Base-by-base conservation (phyloP, 179 eudicot genomes). In the Patellifolia procumbens region DNA sequence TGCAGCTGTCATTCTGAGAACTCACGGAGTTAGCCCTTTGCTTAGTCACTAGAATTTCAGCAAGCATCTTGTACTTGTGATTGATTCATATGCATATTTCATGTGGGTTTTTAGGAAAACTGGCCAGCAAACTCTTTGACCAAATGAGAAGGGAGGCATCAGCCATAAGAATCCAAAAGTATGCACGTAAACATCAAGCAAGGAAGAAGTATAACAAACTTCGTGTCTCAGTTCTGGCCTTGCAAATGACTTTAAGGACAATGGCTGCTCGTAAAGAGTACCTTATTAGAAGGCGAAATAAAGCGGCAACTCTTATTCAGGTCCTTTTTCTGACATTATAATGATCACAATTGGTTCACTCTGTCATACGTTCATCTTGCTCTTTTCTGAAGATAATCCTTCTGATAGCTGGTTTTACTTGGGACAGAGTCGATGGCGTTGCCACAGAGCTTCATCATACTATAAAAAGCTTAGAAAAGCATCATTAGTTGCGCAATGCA, bases 301-400 rank as follows among this genome's bases (percentile, higher is more conserved):
- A 89, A 86, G 96, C 95, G 71, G 91, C 94, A 71, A 84, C 78
- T 53, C 53, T 74, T 67, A 90, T 95, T 75, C 92, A 95, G 99
- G 99, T 95, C 67, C 64, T 42, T n/a, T 60, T 34, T 76, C n/a
- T 63, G 58, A 68, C 73, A 43, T 74, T 43, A 48, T 51, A 53
- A 31, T 78, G 24, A 63, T 77, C 52, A 37, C 35, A 48, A 64
- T n/a, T 45, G 65, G 58, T 48, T 56, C 43, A 73, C 66, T 68
- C 20, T 74, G 31, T 59, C 64, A 37, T 29, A 42, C 7, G 45
- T 39, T 39, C 45, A 39, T n/a, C n/a, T 20, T 73, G 52, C 64
- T 48, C 53, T 76, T 72, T 80, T 39, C 56, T 52, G 59, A 58
- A 46, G 56, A 53, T 65, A 62, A 32, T 52, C 4, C 51, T 87